Evolutionary conservation across 129 eudicot species (phyloP), one percentile per base, ranked within the genome.

Genomic region (Cynara cardunculus): DNA sequence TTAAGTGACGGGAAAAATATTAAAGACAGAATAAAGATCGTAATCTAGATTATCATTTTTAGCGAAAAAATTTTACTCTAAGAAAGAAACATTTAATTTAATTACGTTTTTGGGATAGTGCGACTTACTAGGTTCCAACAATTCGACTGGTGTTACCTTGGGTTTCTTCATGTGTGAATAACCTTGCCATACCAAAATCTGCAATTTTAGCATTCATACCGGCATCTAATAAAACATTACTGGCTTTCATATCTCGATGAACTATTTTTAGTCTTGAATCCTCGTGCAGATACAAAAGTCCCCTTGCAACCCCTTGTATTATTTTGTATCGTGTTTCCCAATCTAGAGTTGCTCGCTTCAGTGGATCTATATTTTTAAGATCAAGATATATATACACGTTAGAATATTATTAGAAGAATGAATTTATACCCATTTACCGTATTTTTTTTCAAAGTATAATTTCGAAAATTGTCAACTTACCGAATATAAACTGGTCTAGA

Each of bases 181-280:
- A 72, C 69, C 85, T 79, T 46, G 88, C 84, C 77, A 70, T 77
- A 46, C 88, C 88, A 66, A 85, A 87, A 75, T 88, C 89, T 19
- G 85, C 84, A 22, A 88, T 85, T 71, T 88, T 88, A 6, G 91
- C 83, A 41, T 53, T 67, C 87, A 88, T 85, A 16, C 83, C 72
- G 13, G 71, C 65, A 79, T 88, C 91, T 27, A 88, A 37, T 21
- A 82, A 41, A 71, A 87, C 64, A 31, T 87, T 87, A 73, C 90
- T 84, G 31, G 90, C 85, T 84, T 87, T 87, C n/a, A 87, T 76
- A 74, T 80, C 89, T 14, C 89, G 85, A 71, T 84, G 87, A 31
- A 87, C 67, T 18, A 87, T 84, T 59, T 68, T 62, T 74, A 73
- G 73, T 18, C 74, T 78, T 31, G 87, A 84, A 70, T 84, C 87